Evolutionary conservation across 2,329 filamentous ascomycete species (phyloP), one percentile per base, ranked within the genome.

Genomic region (Paecilomyces sp.): DNA sequence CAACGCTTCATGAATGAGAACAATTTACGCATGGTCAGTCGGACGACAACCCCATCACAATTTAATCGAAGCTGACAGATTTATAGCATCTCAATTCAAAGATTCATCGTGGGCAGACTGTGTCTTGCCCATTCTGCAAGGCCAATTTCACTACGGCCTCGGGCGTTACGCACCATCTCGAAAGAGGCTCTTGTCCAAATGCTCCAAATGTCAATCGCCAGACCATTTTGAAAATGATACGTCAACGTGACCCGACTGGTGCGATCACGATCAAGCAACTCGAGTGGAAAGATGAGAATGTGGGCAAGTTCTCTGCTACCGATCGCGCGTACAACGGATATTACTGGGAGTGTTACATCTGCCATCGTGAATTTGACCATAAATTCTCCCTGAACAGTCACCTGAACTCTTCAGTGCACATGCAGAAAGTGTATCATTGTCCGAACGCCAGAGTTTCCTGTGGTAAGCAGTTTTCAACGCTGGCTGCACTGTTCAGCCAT

Each of bases 71-170:
- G 58, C 41, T 59, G 18, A 34, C 30, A 52, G 5, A 31, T 56
- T 15, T 41, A 15, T 60, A 87, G 84, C 85, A 88, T 62, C 72
- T 83, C 2, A 81, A 80, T 28, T 86, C 83, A 0, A 72, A 72
- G 4, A 65, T 69, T 54, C 85, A 88, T 65, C 74, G 74, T 0
- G 79, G 79, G 58, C 60, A 55, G 0, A 68, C 68, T 1, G 68
- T 85, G 7, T 0, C 51, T 0, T 89, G 86, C 56, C 85, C 82
- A 0, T 87, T 84, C 65, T 88, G 86, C 71, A 67, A 74, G 36
- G 60, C 54, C 1, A 30, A 8, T 2, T 83, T 77, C 61, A 72
- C 77, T 9, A 80, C 80, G 0, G 83, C 84, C 1, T 83, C 80
- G 0, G 85, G 83, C 3, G 63, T 87, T 3, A 67, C 74, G 0